Conservation (phyloP, 2,329 filamentous ascomycete genomes). For the Xylaria sp. region DNA sequence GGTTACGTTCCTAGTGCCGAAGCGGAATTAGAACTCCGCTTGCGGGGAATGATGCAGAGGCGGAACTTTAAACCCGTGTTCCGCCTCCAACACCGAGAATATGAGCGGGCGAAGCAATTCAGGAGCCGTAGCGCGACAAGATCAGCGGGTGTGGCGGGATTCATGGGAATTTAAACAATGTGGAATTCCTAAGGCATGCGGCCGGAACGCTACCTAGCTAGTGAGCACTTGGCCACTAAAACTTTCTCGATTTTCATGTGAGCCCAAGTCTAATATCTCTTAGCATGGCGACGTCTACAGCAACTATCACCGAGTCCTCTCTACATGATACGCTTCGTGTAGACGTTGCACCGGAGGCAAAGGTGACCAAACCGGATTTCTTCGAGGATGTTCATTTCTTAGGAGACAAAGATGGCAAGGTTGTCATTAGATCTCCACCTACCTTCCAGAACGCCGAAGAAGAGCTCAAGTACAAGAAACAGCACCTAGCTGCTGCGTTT, state of each 20-base stretch:
- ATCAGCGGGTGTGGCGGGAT: too few relatives aligned
- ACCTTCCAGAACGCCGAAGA: conserved; percentile 50
- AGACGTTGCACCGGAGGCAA: background rate
- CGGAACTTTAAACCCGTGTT: background rate
- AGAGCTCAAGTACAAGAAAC: conserved; percentile 68
- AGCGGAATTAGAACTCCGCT: background rate
- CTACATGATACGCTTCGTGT: background rate
- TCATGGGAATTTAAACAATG: background rate
- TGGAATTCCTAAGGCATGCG: background rate
- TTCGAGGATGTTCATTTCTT: background rate
- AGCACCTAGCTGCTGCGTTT: conserved; percentile 70
- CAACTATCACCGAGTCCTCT: background rate
- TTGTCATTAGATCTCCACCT: background rate
- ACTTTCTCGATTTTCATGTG: background rate
- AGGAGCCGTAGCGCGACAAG: background rate
- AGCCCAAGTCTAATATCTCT: background rate
- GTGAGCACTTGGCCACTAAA: background rate
- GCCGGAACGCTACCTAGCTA: background rate
- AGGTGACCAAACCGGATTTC: background rate
- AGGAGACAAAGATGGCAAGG: conserved; percentile 1
- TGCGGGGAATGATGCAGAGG: background rate
- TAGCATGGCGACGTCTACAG: background rate
- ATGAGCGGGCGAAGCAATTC: background rate
- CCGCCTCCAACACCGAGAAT: background rate
- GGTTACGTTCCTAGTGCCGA: background rate